Conservation (phyloP, 352 stramenopile genomes). For the Phytophthora podocarpi region DNA sequence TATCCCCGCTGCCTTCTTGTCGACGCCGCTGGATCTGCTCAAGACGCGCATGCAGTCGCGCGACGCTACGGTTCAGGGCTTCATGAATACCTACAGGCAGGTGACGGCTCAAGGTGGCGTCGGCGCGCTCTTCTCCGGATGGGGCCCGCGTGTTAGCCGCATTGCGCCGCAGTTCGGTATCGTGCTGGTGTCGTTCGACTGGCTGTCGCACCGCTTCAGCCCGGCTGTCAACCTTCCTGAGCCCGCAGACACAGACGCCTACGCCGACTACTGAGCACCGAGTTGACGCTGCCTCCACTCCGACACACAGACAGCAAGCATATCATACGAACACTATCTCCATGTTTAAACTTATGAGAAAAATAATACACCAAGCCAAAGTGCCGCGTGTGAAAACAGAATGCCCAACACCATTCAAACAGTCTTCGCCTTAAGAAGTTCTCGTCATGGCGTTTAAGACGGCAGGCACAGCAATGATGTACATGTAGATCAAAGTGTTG, state of each 20-base stretch:
- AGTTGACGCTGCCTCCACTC: neutral
- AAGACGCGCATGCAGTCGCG: slow-evolving; percentile 86
- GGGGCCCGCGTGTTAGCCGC: slow-evolving; percentile 68
- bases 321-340: slow-evolving; percentile 34
- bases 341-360: slow-evolving; percentile 41
- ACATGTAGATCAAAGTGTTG: no score
- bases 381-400: slow-evolving; percentile 18
- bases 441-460: no score
- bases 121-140: slow-evolving; percentile 65
- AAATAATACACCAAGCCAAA: slow-evolving; percentile 34
- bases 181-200: slow-evolving; percentile 83
- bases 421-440: neutral
- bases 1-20: slow-evolving; percentile 78
- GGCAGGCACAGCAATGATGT: no score
- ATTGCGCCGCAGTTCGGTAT: slow-evolving; percentile 87
- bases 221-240: slow-evolving; percentile 18
- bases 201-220: slow-evolving; percentile 70
- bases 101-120: slow-evolving; percentile 60
- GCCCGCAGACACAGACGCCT: slow-evolving; percentile 31
- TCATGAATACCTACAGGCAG: slow-evolving; percentile 58
- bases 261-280: slow-evolving; percentile 37
- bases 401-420: neutral
- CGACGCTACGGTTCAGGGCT: slow-evolving; percentile 43
- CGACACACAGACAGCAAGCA: slow-evolving; percentile 11
- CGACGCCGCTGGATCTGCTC: slow-evolving; percentile 75